Base-by-base conservation (phyloP, 331 rosid species). In the Cucumis variabilis region DNA sequence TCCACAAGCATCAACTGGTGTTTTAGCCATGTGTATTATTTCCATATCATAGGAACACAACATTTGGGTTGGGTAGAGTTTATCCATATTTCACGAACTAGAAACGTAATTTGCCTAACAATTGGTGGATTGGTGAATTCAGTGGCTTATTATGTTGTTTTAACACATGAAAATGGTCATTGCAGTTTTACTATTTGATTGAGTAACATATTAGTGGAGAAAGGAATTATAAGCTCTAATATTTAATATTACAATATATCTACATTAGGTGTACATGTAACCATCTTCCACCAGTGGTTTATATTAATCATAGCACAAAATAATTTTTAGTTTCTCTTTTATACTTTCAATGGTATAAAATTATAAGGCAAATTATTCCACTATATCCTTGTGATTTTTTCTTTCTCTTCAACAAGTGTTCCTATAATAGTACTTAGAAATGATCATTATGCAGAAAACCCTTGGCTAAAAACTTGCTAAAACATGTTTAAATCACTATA, bases 1-100 rank as follows among this genome's bases (percentile, higher is more conserved):
- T 88, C 99, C 99, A 1, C 99, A 97, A 28, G 98, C 99, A 10
- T 87, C 93, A 87, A 92, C 23, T 50, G 44, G 51, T 78, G 66
- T 24, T 24, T 78, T 53, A 27, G 69, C 69, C 27, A 41, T 77
- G 15, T 48, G 65, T 33, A 75, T 50, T 55, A 27, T 55, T 79
- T 79, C 14, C 84, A 53, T 11, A n/a, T 77, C 48, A 19, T 51
- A 21, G 3, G 19, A 11, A 72, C 78, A 37, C 0, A 75, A 30
- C 60, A 21, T 75, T 41, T 46, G 30, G 68, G 60, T 44, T 75
- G 60, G 17, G 11, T 3, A 21, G 16, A 5, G 44, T 21, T 75
- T 75, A 21, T 21, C 19, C 19, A 11, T 24, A 75, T 75, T 21
- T 16, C 20, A 21, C 12, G 76, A 44, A 75, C 23, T 44, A 28